Conservation (phyloP, 148 eudicot species). For the Salicornia ramosissima region DNA sequence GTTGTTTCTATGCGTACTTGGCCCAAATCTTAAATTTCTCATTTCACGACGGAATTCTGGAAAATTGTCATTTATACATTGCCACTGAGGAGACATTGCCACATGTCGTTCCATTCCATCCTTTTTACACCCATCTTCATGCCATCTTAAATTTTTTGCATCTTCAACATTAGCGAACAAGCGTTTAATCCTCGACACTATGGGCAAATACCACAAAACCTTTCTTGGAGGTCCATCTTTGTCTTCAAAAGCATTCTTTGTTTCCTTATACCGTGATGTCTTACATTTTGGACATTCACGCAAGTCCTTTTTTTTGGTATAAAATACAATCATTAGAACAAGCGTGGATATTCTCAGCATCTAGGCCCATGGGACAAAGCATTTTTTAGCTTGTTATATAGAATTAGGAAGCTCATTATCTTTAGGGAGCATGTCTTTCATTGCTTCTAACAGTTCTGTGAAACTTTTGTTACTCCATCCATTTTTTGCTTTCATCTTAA, state of each 20-base stretch:
- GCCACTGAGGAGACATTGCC: not conserved
- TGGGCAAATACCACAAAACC: not conserved
- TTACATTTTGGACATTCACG: conserved; percentile 2
- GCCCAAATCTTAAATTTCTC: not conserved
- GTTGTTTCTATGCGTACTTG: too few relatives aligned
- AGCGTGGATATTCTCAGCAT: not conserved
- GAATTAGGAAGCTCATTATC: not conserved
- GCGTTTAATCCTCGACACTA: not conserved
- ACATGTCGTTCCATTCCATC: not conserved
- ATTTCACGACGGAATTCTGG: not conserved
- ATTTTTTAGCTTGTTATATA: not conserved
- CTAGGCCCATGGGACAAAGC: not conserved
- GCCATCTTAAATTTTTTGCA: not conserved
- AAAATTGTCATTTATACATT: not conserved
- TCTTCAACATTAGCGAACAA: not conserved
- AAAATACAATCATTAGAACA: not conserved
- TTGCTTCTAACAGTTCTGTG: not conserved
- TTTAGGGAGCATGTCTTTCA: not conserved
- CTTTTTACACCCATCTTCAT: not conserved
- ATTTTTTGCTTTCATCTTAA: not conserved
- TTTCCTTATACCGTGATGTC: not conserved
- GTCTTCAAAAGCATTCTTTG: not conserved
- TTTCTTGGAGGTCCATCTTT: not conserved
- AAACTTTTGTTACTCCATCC: not conserved
- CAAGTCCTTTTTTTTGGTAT: not conserved